These are phyloP conservation scores for Fimicolochytrium jonesii DNA, from an alignment of 192 early-diverging fungal species.

Conservation along the genomic window DNA sequence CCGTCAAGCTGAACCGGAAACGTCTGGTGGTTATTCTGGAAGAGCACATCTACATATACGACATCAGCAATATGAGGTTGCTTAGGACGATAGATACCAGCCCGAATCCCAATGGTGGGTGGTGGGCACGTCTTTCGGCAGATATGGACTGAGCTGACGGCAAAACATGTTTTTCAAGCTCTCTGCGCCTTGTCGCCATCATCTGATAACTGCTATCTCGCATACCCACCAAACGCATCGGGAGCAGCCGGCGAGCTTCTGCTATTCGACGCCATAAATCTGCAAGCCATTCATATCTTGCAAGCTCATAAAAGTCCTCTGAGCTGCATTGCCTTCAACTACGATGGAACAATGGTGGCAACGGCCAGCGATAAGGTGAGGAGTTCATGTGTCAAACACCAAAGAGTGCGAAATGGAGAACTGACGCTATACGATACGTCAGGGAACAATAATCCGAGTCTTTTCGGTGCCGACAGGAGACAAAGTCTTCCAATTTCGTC, in stretches of 20 bases:
- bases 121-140: too few species aligned
- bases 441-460: slow-evolving; percentile 95
- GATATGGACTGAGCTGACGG: too few species aligned
- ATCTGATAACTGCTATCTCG: slow-evolving; percentile 90
- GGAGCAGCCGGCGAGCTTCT: slow-evolving; percentile 74
- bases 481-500: slow-evolving; percentile 88
- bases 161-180: too few species aligned
- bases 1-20: slow-evolving; percentile 93
- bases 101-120: slow-evolving; percentile 81
- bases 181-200: slow-evolving; percentile 89
- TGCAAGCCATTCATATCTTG: slow-evolving; percentile 90
- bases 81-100: slow-evolving; percentile 93
- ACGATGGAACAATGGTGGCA: slow-evolving; percentile 88
- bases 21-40: slow-evolving; percentile 92
- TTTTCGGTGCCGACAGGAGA: slow-evolving; percentile 81
- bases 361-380: slow-evolving; percentile 91
- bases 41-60: slow-evolving; percentile 94
- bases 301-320: slow-evolving; percentile 93
- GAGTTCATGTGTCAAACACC: neutral
- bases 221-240: slow-evolving; percentile 75
- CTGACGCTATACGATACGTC: too few species aligned
- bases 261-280: slow-evolving; percentile 82
- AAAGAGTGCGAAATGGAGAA: too few species aligned
- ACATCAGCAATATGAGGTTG: slow-evolving; percentile 98
- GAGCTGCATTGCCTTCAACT: slow-evolving; percentile 79